Evolutionary conservation across 805 yeast species (phyloP), one percentile per base, ranked within the genome.

Genomic region (Sungouiella blattae): DNA sequence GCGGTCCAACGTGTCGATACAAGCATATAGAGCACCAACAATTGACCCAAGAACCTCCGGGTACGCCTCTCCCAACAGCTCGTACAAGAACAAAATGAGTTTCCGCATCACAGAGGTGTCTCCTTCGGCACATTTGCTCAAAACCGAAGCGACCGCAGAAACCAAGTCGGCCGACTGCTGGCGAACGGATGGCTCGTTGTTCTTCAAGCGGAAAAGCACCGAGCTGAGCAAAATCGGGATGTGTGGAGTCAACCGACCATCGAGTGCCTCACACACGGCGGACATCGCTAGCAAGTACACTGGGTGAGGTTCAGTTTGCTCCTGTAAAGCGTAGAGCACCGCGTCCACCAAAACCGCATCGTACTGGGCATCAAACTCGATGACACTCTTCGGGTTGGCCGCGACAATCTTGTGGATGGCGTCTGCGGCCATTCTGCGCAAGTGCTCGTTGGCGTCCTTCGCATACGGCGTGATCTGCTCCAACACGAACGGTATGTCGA

Each of bases 31-130:
- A 0, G 95, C 95, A 12, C 75, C 74, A 11, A 93, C 62, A 2
- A 91, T 73, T 0, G 96, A 84, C 0, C 95, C 97, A 30, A 93
- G 65, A 2, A 88, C 97, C 34, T 88, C 96, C 0, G 98, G 98
- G 46, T 80, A 87, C 5, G 83, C 91, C 54, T 93, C 99, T 13
- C 98, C 98, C 7, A 93, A 68, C 11, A 93, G 83, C 57, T 93
- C 99, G 56, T 83, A 87, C 22, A 93, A 64, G 11, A 89, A 80
- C 15, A 84, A 73, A 4, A 88, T 80, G 35, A 91, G 63, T 48
- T 83, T 83, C 37, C 71, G 71, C 42, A 91, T 53, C 35, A 85
- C 60, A 9, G 72, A 79, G 23, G 71, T 73, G 50, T 85, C 83
- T 14, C 53, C 61, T 14, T 50, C 51, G 6, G 71, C 75, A 54